phyloP scores from a whole-genome alignment of 2,329 filamentous ascomycete species.

The Colletotrichum theobromicola region DNA sequence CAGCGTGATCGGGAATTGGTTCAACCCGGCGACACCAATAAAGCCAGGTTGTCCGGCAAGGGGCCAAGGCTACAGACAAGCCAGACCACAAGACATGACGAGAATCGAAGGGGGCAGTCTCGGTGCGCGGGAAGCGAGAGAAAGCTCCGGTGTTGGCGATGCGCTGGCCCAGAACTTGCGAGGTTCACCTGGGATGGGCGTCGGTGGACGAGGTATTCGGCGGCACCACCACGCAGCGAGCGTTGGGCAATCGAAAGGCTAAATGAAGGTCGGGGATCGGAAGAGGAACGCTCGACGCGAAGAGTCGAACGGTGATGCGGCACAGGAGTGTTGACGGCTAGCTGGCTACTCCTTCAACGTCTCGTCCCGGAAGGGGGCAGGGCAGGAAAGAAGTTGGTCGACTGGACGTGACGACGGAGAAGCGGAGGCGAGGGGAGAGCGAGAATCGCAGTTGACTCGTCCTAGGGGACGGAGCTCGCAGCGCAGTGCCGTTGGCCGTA shows the following conservation, averaged over 20 bases:
- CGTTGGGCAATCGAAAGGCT: background rate
- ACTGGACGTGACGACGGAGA: background rate
- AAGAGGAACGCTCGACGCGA: background rate
- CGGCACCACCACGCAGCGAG: background rate
- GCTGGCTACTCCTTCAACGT: background rate
- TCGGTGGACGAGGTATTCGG: background rate
- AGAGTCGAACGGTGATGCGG: background rate
- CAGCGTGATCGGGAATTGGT: background rate
- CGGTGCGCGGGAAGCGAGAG: background rate
- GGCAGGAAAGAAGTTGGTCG: background rate
- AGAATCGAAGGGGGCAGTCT: constrained; percentile 3
- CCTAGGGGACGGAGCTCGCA: constrained; percentile 2
- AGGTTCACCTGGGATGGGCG: background rate
- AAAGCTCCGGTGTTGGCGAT: background rate
- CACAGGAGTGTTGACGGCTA: background rate
- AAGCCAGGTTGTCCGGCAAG: constrained; percentile 43
- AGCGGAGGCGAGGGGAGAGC: background rate
- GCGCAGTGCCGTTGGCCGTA: constrained; percentile 8
- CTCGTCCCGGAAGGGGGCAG: background rate
- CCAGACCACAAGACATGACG: constrained; percentile 52
- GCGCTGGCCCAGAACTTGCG: background rate
- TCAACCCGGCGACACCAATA: constrained; percentile 3
- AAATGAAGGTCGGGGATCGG: background rate
- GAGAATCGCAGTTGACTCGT: background rate
- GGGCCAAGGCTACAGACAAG: constrained; percentile 53